Conservation (phyloP, 495 filamentous ascomycete genomes). For the Hypoxylon lenormandii region DNA sequence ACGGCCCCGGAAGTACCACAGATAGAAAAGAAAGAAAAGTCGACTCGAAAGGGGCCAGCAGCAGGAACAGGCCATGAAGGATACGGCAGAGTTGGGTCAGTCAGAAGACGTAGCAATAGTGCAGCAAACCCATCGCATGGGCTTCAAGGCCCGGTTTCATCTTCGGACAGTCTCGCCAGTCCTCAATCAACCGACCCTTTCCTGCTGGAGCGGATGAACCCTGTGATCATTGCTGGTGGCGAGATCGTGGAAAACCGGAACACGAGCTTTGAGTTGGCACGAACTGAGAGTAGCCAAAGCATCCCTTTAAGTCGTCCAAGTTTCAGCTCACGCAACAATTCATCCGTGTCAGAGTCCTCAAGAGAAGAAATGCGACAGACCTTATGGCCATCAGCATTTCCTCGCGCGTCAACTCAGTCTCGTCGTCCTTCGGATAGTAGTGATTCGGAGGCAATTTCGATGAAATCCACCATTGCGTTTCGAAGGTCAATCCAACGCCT, state of each 20-base stretch:
- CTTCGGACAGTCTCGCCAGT: constrained; percentile 62
- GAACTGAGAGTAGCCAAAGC: constrained; percentile 75
- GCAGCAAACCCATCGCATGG: constrained; percentile 59
- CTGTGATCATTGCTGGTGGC: constrained; percentile 87
- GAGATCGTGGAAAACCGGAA: constrained; percentile 70
- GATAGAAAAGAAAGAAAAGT: constrained; percentile 67
- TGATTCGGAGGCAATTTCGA: constrained; percentile 58
- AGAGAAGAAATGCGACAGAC: constrained; percentile 56
- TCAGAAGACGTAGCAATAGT: constrained; percentile 71
- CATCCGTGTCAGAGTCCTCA: constrained; percentile 57
- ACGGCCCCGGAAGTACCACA: constrained; percentile 65
- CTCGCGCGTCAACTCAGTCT: constrained; percentile 49
- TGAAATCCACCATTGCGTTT: constrained; percentile 63
- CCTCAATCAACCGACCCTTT: constrained; percentile 62
- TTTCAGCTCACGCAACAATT: constrained; percentile 61
- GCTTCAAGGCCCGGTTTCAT: constrained; percentile 61
- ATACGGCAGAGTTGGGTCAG: constrained; percentile 78
- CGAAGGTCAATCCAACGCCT: constrained; percentile 66
- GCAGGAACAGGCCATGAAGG: constrained; percentile 97
- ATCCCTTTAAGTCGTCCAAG: constrained; percentile 61
- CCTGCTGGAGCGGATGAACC: constrained; percentile 80
- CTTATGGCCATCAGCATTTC: constrained; percentile 66
- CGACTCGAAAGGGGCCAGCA: constrained; percentile 79
- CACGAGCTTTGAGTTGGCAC: constrained; percentile 63
- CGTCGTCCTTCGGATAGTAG: constrained; percentile 66